Base-by-base conservation (phyloP, 257 asterid species). In the Anisodus acutangulus region DNA sequence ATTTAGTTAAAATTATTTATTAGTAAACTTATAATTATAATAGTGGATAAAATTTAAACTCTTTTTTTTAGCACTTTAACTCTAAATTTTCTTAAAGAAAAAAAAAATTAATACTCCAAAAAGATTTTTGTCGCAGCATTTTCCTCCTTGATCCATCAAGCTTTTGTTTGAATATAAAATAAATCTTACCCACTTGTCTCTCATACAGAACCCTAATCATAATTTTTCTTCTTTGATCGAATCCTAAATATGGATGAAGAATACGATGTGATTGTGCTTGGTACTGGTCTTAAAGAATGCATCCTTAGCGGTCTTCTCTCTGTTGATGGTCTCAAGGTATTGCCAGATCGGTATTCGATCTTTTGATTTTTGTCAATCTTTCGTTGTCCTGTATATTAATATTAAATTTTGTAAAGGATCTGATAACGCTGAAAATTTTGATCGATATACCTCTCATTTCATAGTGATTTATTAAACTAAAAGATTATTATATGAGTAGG, bases 241-340 rank as follows among this genome's bases (percentile, higher is more conserved):
- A 22, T 74, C 35, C 22, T 45, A 79, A 85, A 15, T 79, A 95
- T 95, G 98, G 98, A 95, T 89, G 98, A 95, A 91, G 97, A 93
- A 83, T 95, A 95, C 12, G 98, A 95, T 79, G 97, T 95, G 57
- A 92, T 95, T 80, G 98, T 95, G 83, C 94, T 95, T 1, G 98
- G 98, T 67, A 95, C 98, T 17, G 98, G 98, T 51, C 97, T 95
- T 47, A 95, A 95, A 84, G 98, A 95, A 87, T 95, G 98, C 89
- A 95, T 95, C 83, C 95, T 95, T 85, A 95, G 98, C 58, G 98
- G 98, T 67, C 96, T 95, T 83, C 94, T 95, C 82, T 95, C 98
- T 51, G 98, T 95, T 19, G 97, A 95, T 87, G 98, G 98, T 87
- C 92, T 93, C 82, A 95, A 93, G 88, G 98, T 95, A 78, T 53